Evolutionary conservation across 2,329 filamentous ascomycete genomes (phyloP).

Genomic region (Mollisiaceae sp.): DNA sequence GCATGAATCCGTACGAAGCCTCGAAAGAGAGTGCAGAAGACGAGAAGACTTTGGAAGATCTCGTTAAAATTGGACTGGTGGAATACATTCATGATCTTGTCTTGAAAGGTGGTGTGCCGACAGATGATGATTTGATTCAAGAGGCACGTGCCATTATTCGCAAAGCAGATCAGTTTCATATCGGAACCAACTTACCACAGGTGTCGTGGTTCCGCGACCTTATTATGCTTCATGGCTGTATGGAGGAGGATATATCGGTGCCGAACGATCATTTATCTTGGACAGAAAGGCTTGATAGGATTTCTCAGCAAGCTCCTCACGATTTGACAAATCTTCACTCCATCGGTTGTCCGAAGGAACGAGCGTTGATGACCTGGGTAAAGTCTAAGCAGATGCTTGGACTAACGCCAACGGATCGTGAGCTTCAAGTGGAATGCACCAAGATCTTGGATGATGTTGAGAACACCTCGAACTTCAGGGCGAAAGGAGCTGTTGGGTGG

Average conservation of each 20-base stretch:
- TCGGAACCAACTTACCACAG: constrained; percentile 42
- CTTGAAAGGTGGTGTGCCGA: constrained; percentile 48
- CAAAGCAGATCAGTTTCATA: constrained; percentile 55
- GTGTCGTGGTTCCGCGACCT: constrained; percentile 64
- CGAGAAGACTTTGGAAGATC: constrained; percentile 63
- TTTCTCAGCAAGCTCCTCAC: constrained; percentile 15
- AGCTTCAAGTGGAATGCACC: constrained; percentile 64
- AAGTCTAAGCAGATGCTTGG: constrained; percentile 48
- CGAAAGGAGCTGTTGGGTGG: constrained; percentile 53
- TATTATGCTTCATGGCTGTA: constrained; percentile 52
- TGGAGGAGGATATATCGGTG: constrained; percentile 12
- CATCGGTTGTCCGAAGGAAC: constrained; percentile 36
- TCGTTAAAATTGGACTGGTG: constrained; percentile 62
- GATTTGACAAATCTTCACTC: constrained; percentile 19
- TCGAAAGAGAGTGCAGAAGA: constrained; percentile 49
- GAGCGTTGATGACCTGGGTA: constrained; percentile 35
- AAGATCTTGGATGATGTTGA: constrained; percentile 63
- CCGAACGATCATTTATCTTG: constrained; percentile 18
- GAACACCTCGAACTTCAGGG: constrained; percentile 42
- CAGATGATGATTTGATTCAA: constrained; percentile 59
- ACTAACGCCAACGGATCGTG: constrained; percentile 63
- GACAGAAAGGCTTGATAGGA: constrained; percentile 25
- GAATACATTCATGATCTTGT: constrained; percentile 56
- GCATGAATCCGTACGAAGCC: constrained; percentile 57
- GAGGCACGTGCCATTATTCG: constrained; percentile 65